Base-by-base conservation (phyloP, 495 filamentous ascomycete species). In the Tuber microsphaerosporum region DNA sequence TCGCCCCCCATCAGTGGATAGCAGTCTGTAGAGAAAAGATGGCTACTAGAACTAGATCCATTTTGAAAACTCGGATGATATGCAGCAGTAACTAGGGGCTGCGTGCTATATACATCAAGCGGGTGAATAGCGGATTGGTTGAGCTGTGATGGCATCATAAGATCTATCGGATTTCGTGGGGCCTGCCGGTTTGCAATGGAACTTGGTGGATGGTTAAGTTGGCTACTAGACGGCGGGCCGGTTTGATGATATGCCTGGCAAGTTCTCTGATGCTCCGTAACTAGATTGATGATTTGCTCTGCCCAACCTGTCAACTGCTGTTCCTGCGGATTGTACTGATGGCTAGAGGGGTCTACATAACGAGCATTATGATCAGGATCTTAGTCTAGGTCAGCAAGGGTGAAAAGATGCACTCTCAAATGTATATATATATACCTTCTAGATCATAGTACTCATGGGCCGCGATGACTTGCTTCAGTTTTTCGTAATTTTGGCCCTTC, bases 341-440 rank as follows among this genome's bases (percentile, higher is more conserved):
- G 56, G 3, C n/a, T 16, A 31, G 56, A 8, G 26, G 56, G 26
- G 26, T 65, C 56, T 31, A 31, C 10, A 31, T 0, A 20, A 14
- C 26, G 8, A 14, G 10, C 51, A 61, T 3, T 10, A 26, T 17
- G 26, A 65, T 65, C 14, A 31, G 56, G 56, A 65, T 31, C 56
- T 65, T 31, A n/a, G 16, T 65, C 26, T n/a, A 16, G 26, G 56
- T 65, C 56, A 65, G 56, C n/a, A 31, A 65, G 14, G 56, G 26
- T 7, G 16, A 65, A 65, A 65, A 31, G n/a, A n/a, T 31, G 56
- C 56, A 17, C 56, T 65, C n/a, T 2, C 10, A 17, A n/a, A 65
- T 65, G 26, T 61, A 4, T 65, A 17, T 65, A 31, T 65, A 65
- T 56, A 65, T 65, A 65, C 56, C 56, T 65, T 65, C 56, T n/a